Percentiles rank a stretch among this genome's conserved stretches.
These are phyloP conservation scores for Cercospora brassicicola DNA, from an alignment of 2,329 filamentous ascomycete genomes.

Conservation along the genomic window DNA sequence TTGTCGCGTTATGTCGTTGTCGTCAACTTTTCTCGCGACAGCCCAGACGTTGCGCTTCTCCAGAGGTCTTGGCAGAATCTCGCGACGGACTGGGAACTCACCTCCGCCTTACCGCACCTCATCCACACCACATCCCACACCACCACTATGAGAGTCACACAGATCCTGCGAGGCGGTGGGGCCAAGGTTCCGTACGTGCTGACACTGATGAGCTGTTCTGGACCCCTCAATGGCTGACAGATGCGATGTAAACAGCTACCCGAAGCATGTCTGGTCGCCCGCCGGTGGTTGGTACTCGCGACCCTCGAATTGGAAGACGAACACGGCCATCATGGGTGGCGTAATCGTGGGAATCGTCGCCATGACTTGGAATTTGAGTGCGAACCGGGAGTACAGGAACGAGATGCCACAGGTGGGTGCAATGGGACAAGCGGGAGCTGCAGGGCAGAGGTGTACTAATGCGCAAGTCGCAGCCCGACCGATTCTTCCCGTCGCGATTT, in stretches of 20 bases:
- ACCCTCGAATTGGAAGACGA: slow-evolving; percentile 90
- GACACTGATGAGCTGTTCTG: not conserved
- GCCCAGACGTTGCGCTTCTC: not conserved
- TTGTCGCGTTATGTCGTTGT: slow-evolving; percentile 14
- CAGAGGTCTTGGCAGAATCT: not conserved
- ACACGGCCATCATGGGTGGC: slow-evolving; percentile 75
- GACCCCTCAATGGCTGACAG: slow-evolving; percentile 26
- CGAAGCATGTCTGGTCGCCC: slow-evolving; percentile 90
- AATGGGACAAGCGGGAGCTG: not conserved
- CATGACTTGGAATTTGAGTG: slow-evolving; percentile 67
- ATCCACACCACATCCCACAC: slow-evolving; percentile 14
- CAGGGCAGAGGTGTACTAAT: slow-evolving; percentile 16
- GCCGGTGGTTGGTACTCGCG: slow-evolving; percentile 96
- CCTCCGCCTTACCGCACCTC: slow-evolving; percentile 13
- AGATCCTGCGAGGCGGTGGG: slow-evolving; percentile 65
- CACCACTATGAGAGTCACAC: slow-evolving; percentile 36
- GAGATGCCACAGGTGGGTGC: slow-evolving; percentile 65
- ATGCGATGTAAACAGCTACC: slow-evolving; percentile 30
- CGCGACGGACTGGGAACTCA: not conserved
- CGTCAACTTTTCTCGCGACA: slow-evolving; percentile 9
- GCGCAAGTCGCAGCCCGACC: slow-evolving; percentile 50
- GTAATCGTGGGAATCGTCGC: slow-evolving; percentile 68
- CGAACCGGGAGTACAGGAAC: slow-evolving; percentile 69
- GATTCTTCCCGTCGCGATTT: slow-evolving; percentile 82
- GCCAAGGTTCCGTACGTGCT: slow-evolving; percentile 68